These are phyloP conservation scores for Saccharomyces mikatae DNA, from an alignment of 805 yeast species.

Conservation along the genomic window DNA sequence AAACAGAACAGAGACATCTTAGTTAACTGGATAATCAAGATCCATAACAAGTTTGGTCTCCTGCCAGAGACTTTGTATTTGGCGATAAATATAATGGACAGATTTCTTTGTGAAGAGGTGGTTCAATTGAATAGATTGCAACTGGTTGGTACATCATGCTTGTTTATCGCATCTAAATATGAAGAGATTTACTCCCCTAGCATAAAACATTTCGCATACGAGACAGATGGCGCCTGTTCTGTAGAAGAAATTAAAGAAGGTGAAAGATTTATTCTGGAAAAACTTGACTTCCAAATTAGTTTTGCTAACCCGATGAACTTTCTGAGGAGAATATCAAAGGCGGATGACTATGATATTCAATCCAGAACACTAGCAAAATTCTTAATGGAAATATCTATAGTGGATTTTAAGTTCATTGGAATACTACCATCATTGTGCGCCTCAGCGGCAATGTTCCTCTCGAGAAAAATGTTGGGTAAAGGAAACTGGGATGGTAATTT, in stretches of 20 bases:
- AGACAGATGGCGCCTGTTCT: conserved; percentile 70
- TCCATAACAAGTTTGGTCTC: conserved; percentile 71
- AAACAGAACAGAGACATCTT: conserved; percentile 53
- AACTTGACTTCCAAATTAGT: conserved; percentile 63
- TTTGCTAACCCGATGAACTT: conserved; percentile 90
- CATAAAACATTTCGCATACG: conserved; percentile 69
- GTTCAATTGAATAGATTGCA: conserved; percentile 74
- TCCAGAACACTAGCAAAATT: conserved; percentile 84
- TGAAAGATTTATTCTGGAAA: conserved; percentile 67
- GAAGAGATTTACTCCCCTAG: conserved; percentile 90
- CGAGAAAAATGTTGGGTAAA: conserved; percentile 61
- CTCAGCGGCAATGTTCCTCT: conserved; percentile 79
- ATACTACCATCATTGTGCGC: conserved; percentile 69
- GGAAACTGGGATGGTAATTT: conserved; percentile 73
- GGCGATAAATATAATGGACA: conserved; percentile 76
- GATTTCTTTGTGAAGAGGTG: conserved; percentile 65
- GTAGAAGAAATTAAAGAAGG: conserved; percentile 76
- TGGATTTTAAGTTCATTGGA: conserved; percentile 69
- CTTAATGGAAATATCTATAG: conserved; percentile 64
- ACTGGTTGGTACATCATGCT: conserved; percentile 71
- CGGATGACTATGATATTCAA: conserved; percentile 83
- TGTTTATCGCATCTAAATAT: conserved; percentile 82
- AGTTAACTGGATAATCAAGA: conserved; percentile 86
- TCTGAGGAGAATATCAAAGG: conserved; percentile 79
- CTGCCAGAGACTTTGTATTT: conserved; percentile 78